These are phyloP conservation scores for Sorghum bicolor DNA, from an alignment of 176 grass and related monocot genomes.

Conservation along the genomic window DNA sequence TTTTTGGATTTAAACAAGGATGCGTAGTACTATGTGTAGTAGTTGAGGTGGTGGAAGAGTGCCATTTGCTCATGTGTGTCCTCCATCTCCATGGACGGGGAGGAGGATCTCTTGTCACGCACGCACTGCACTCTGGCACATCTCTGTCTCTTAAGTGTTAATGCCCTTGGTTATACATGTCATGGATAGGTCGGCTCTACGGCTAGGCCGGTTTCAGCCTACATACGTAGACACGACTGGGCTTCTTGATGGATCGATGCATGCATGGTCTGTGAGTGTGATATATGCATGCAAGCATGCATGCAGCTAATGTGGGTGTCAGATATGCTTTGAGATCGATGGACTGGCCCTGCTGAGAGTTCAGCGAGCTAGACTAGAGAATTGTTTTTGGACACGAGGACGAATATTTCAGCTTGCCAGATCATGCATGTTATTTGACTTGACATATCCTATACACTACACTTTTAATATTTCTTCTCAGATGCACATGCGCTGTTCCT, in stretches of 20 bases:
- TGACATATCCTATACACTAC: background rate
- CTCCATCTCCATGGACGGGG: background rate
- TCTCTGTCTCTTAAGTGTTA: slow-evolving; percentile 32
- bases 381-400: background rate
- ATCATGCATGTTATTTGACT: slow-evolving; percentile 32
- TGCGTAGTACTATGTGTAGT: no score
- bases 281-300: background rate
- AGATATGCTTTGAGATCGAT: slow-evolving; percentile 20
- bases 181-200: slow-evolving; percentile 30
- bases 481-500: background rate
- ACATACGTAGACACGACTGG: slow-evolving; percentile 5
- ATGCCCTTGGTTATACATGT: slow-evolving; percentile 35
- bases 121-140: slow-evolving; percentile 6
- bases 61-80: slow-evolving; percentile 34
- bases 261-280: background rate
- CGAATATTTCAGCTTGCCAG: background rate
- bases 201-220: slow-evolving; percentile 24
- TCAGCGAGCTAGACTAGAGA: background rate
- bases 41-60: background rate
- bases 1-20: no score
- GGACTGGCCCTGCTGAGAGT: background rate
- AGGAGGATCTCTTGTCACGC: slow-evolving; percentile 3
- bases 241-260: slow-evolving; percentile 3
- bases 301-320: slow-evolving; percentile 10
- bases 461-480: background rate